Evolutionary conservation across 2,329 filamentous ascomycete species (phyloP), one percentile per base, ranked within the genome.

Genomic region (Pyrenochaeta sp.): DNA sequence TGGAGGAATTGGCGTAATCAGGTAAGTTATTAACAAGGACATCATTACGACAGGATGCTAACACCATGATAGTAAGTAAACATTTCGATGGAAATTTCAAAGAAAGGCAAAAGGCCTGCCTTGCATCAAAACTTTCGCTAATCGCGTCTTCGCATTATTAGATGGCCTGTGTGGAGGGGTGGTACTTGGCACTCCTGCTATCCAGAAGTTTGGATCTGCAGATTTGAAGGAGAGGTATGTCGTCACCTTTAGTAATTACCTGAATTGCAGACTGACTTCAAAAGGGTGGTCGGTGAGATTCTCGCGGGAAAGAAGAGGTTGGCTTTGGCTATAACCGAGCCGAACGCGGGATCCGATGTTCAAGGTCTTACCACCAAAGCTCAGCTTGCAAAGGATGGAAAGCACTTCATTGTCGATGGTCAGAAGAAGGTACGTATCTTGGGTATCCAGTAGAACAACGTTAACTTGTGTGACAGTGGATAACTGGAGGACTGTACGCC

Each of bases 281-380:
- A 7, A 31, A 43, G 27, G n/a, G 23, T 43, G 20, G 14, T 33
- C 11, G 7, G 9, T 6, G 47, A 50, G 10, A 30, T 44, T 3
- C n/a, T 50, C 7, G 44, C 47, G 9, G 47, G 47, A 10, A 18
- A 33, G 7, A 27, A 5, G 17, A 31, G 41, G 1, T 9, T 45
- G 12, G 14, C 20, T 18, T 17, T 51, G 9, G 48, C 48, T 23
- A 45, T 51, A 21, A 51, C 48, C 7, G 48, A 51, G 48, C 48
- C 48, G 18, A 33, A 51, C 10, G 48, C 48, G 31, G 48, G 48
- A 21, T 21, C n/a, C 11, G 43, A 45, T 23, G 43, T 45, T 14
- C n/a, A n/a, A 3, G 43, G 43, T n/a, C 14, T 45, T 4, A 9
- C 7, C 10, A 36, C 43, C 3, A 18, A 33, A 35, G 43, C 43